Evolutionary conservation across 1,284 basidiomycete genomes (phyloP).

Genomic region (Laetiporus sulphureus): DNA sequence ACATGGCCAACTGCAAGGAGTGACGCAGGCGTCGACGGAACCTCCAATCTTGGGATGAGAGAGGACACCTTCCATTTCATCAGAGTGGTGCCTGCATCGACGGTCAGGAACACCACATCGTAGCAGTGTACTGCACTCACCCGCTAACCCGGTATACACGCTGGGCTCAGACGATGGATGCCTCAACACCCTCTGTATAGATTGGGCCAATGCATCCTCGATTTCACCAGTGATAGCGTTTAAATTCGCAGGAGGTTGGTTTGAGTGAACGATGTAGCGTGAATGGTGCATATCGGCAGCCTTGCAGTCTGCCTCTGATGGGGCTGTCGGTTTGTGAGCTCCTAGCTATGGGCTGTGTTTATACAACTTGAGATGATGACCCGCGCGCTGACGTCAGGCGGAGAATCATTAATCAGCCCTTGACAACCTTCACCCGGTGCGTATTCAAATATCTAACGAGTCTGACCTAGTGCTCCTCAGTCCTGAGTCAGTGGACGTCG

Average conservation of each 20-base stretch:
- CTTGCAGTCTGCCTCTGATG: no score
- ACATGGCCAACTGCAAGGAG: slow-evolving; percentile 12
- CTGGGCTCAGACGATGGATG: slow-evolving; percentile 16
- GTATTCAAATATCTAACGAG: no score
- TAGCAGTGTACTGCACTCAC: no score
- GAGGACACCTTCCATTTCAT: slow-evolving; percentile 22
- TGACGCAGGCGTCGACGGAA: slow-evolving; percentile 12
- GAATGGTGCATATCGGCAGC: background rate
- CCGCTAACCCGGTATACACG: slow-evolving; percentile 22
- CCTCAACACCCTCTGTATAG: slow-evolving; percentile 18
- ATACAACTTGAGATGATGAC: no score
- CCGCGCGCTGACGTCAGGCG: background rate
- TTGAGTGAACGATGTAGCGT: slow-evolving; percentile 16
- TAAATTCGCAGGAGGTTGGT: slow-evolving; percentile 13
- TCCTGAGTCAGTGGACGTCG: no score
- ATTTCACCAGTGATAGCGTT: slow-evolving; percentile 12
- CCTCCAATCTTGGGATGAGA: slow-evolving; percentile 10
- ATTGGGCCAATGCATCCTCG: slow-evolving; percentile 16
- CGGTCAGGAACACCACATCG: no score
- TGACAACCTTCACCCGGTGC: background rate
- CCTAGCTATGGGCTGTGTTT: no score
- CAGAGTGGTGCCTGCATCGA: slow-evolving; percentile 22
- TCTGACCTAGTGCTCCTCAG: no score
- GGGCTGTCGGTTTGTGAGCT: no score
- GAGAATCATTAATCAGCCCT: background rate